phyloP scores from a whole-genome alignment of 2,329 filamentous ascomycete genomes.

The Colletotrichum noveboracense region DNA sequence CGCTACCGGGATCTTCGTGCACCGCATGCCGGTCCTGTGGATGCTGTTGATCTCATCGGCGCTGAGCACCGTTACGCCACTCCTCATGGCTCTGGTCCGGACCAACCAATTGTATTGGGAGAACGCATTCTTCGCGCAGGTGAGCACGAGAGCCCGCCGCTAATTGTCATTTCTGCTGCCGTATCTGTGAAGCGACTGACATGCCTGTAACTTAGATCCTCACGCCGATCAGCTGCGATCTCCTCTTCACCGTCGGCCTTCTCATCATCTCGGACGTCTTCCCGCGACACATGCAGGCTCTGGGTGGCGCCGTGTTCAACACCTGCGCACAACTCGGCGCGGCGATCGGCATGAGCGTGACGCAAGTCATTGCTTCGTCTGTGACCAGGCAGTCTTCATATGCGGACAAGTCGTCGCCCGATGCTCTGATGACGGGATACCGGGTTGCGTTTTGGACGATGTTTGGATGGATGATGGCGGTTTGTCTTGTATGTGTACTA shows the following conservation, averaged over 20 bases:
- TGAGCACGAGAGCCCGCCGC: not conserved
- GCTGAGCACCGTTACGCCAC: slow-evolving; percentile 41
- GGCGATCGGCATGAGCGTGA: slow-evolving; percentile 53
- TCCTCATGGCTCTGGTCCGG: slow-evolving; percentile 52
- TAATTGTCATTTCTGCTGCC: slow-evolving; percentile 22
- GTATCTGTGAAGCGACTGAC: slow-evolving; percentile 29
- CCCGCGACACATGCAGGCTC: slow-evolving; percentile 55
- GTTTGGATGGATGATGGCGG: slow-evolving; percentile 49
- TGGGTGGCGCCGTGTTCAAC: slow-evolving; percentile 66
- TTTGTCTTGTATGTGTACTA: not conserved
- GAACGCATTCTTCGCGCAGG: slow-evolving; percentile 39
- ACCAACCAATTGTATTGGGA: slow-evolving; percentile 49
- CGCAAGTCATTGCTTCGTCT: slow-evolving; percentile 46
- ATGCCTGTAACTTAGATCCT: slow-evolving; percentile 29
- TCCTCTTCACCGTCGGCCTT: slow-evolving; percentile 60
- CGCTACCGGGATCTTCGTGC: slow-evolving; percentile 37
- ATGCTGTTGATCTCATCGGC: slow-evolving; percentile 35
- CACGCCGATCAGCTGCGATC: slow-evolving; percentile 45
- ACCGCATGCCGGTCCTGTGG: slow-evolving; percentile 33
- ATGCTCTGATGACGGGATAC: slow-evolving; percentile 52
- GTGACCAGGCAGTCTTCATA: not conserved
- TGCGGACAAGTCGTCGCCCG: not conserved
- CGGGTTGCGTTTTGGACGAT: slow-evolving; percentile 55
- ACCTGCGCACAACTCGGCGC: slow-evolving; percentile 62
- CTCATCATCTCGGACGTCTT: slow-evolving; percentile 61